These are phyloP conservation scores for Clarireedia monteithiana DNA, from an alignment of 2,329 filamentous ascomycete genomes.

Conservation along the genomic window DNA sequence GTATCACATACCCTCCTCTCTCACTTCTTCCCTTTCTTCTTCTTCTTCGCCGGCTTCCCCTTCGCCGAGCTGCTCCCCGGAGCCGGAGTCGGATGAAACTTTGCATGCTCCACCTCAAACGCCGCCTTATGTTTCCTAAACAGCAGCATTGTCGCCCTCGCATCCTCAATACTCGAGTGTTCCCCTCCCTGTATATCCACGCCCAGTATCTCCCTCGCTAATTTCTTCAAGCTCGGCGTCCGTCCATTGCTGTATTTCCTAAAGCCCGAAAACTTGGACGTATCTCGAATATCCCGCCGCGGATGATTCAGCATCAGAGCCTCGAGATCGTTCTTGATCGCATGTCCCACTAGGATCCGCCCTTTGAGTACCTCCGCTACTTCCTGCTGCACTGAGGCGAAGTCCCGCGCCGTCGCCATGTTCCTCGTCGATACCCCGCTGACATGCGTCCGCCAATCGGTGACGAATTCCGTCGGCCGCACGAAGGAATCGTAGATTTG, in stretches of 20 bases:
- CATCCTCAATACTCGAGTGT: slow-evolving; percentile 69
- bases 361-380: slow-evolving; percentile 62
- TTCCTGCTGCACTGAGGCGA: slow-evolving; percentile 69
- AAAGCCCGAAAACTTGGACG: slow-evolving; percentile 69
- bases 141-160: slow-evolving; percentile 80
- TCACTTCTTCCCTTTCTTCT: slow-evolving; percentile 30
- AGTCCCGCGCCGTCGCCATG: slow-evolving; percentile 60
- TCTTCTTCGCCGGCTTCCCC: slow-evolving; percentile 32
- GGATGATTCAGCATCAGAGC: slow-evolving; percentile 75
- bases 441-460: slow-evolving; percentile 82
- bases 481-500: slow-evolving; percentile 95
- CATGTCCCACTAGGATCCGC: slow-evolving; percentile 75
- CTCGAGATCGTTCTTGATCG: slow-evolving; percentile 68
- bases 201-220: slow-evolving; percentile 49
- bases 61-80: slow-evolving; percentile 10
- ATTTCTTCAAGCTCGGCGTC: slow-evolving; percentile 56
- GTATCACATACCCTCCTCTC: neutral
- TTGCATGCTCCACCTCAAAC: slow-evolving; percentile 75
- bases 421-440: slow-evolving; percentile 73
- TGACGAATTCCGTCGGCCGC: slow-evolving; percentile 66
- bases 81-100: slow-evolving; percentile 46
- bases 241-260: slow-evolving; percentile 58
- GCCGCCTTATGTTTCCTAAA: slow-evolving; percentile 76
- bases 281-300: slow-evolving; percentile 73
- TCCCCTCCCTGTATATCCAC: slow-evolving; percentile 56